Conservation (phyloP, 2,329 filamentous ascomycete genomes). For the Pseudogymnoascus destructans region DNA sequence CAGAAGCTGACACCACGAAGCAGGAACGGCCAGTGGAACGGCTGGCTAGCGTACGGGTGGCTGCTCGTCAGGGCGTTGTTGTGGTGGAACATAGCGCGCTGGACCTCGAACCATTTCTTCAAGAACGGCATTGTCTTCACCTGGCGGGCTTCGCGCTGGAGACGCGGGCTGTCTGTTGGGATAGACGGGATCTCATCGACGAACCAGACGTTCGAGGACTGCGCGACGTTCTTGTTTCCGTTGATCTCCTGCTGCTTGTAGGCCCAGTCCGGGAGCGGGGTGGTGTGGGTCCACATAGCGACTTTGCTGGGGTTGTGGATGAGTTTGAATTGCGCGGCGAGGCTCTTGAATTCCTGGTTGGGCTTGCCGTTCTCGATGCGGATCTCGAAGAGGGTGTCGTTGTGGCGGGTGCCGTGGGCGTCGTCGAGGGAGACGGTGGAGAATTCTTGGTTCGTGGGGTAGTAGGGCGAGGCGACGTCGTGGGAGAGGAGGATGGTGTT, state of each 20-base stretch:
- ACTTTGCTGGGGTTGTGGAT: conserved; percentile 91
- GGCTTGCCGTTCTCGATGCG: conserved; percentile 76
- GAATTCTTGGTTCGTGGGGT: conserved; percentile 97
- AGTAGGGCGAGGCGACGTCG: conserved; percentile 92
- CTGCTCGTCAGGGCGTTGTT: conserved; percentile 96
- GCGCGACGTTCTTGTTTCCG: conserved; percentile 88
- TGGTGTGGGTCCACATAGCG: conserved; percentile 97
- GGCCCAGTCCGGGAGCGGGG: conserved; percentile 90
- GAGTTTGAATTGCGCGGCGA: conserved; percentile 89
- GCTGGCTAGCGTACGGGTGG: conserved; percentile 88
- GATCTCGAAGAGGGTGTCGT: conserved; percentile 89
- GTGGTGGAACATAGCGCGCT: conserved; percentile 98
- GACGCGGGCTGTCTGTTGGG: conserved; percentile 50
- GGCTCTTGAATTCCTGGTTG: conserved; percentile 73
- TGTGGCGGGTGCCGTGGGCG: conserved; percentile 58
- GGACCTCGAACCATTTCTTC: conserved; percentile 89
- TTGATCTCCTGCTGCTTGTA: conserved; percentile 98
- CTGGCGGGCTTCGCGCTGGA: conserved; percentile 61
- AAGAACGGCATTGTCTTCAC: conserved; percentile 80
- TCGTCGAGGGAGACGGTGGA: conserved; percentile 66
- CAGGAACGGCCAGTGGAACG: conserved; percentile 96
- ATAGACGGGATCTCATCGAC: conserved; percentile 84
- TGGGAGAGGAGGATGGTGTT: conserved; percentile 81
- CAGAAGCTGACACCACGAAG: conserved; percentile 97
- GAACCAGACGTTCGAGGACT: conserved; percentile 88